These are phyloP conservation scores for Stachybotrys chlorohalonatus DNA, from an alignment of 2,329 filamentous ascomycete genomes.

Conservation along the genomic window DNA sequence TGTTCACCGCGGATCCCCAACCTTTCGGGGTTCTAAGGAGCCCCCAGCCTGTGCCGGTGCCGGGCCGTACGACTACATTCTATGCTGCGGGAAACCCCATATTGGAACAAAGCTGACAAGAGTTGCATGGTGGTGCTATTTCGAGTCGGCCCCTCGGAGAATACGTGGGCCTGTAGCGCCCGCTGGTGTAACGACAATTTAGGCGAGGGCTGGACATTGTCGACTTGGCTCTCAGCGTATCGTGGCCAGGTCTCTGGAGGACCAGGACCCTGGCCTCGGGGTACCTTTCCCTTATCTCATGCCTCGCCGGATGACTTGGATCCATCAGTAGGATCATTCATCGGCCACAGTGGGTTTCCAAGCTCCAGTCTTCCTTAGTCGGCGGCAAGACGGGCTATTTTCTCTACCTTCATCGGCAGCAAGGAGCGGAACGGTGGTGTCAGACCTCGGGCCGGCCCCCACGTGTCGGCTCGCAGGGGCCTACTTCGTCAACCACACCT, in stretches of 20 bases:
- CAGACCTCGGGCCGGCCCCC: slow-evolving; percentile 18
- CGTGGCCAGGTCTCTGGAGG: background rate
- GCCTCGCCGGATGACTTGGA: background rate
- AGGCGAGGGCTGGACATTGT: no score
- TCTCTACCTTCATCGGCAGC: background rate
- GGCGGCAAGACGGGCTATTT: background rate
- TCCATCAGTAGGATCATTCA: background rate
- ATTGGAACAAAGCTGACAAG: background rate
- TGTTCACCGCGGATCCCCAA: background rate
- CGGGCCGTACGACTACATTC: background rate
- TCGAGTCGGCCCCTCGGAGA: background rate
- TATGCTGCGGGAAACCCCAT: background rate
- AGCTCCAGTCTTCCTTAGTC: background rate
- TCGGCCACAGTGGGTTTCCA: background rate
- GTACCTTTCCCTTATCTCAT: background rate
- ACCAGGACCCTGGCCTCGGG: background rate
- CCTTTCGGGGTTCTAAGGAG: background rate
- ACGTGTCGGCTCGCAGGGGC: slow-evolving; percentile 14
- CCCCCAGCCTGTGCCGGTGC: background rate
- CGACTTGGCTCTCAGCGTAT: background rate
- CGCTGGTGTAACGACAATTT: no score
- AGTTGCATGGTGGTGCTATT: background rate
- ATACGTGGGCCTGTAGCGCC: no score
- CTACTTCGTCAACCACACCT: slow-evolving; percentile 10
- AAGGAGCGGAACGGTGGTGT: slow-evolving; percentile 1